phyloP scores from a whole-genome alignment of 495 filamentous ascomycete species.

The Xylaria sp. region DNA sequence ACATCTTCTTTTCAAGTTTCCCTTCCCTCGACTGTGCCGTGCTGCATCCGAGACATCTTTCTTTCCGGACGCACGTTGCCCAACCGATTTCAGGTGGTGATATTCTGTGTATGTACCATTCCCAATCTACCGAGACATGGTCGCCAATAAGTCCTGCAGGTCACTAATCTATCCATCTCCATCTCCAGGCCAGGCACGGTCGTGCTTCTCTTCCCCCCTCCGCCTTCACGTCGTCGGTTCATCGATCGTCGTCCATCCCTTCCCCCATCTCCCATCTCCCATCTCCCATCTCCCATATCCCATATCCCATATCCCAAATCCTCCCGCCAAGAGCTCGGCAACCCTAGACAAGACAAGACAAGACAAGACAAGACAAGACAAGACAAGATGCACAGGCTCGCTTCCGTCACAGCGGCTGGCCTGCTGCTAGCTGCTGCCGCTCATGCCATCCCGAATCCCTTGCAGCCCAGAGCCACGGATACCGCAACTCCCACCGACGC shows the following conservation, averaged over 20 bases:
- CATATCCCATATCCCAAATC: no score
- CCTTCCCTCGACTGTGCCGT: neutral
- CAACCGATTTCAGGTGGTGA: neutral
- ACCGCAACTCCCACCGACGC: constrained; percentile 24
- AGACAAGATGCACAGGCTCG: constrained; percentile 7
- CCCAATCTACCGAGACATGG: neutral
- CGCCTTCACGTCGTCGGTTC: neutral
- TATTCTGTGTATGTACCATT: neutral
- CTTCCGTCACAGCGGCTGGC: constrained; percentile 14
- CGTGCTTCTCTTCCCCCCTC: neutral
- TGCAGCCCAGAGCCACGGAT: constrained; percentile 36
- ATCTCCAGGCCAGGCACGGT: neutral
- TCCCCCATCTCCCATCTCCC: no score
- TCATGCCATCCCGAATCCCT: constrained; percentile 25
- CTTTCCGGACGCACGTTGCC: neutral
- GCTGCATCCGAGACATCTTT: neutral
- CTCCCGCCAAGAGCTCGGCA: neutral
- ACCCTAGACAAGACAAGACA: neutral
- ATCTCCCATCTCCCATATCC: no score
- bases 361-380: neutral
- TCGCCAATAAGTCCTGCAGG: neutral
- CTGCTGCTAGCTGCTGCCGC: constrained; percentile 13
- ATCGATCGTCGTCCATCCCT: neutral
- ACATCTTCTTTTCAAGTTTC: neutral
- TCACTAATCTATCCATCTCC: neutral